A percentile compares a stretch with the other conserved stretches of the same genome.
Conservation (phyloP, 2,329 filamentous ascomycete genomes). For the Fusarium musae region DNA sequence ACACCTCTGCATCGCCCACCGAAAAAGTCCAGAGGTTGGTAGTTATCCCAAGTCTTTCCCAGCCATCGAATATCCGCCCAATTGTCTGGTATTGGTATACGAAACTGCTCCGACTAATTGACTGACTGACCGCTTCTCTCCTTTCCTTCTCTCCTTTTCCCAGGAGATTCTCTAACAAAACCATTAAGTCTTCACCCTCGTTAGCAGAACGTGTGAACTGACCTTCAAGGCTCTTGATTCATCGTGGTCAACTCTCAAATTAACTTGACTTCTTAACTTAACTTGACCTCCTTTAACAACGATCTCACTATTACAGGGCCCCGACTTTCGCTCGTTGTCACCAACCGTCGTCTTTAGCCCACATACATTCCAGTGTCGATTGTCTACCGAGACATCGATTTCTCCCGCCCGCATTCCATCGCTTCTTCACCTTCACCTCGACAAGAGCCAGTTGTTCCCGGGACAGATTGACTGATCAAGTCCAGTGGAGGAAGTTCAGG, state of each 20-base stretch:
- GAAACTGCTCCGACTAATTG: constrained; percentile 24
- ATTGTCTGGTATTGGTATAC: constrained; percentile 28
- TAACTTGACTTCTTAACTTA: constrained; percentile 9
- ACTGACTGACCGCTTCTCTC: constrained; percentile 36
- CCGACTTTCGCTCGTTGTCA: constrained; percentile 44
- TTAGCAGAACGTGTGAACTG: constrained; percentile 42
- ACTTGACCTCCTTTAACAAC: constrained; percentile 25
- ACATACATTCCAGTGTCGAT: constrained; percentile 37
- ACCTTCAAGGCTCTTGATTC: constrained; percentile 29
- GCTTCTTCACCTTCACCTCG: background rate
- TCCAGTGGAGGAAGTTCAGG: constrained; percentile 13
- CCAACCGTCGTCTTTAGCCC: constrained; percentile 32
- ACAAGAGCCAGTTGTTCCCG: constrained; percentile 20
- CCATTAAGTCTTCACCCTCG: constrained; percentile 38
- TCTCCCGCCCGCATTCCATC: constrained; percentile 39
- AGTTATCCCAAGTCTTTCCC: constrained; percentile 35
- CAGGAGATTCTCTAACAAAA: constrained; percentile 33
- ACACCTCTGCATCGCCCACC: constrained; percentile 25
- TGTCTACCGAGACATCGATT: constrained; percentile 30
- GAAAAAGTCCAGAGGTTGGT: constrained; percentile 45
- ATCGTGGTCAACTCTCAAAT: constrained; percentile 11
- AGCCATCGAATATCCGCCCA: constrained; percentile 41
- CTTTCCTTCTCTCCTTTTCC: constrained; percentile 26
- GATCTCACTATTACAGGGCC: constrained; percentile 41
- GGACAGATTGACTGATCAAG: constrained; percentile 34